Conservation (phyloP, 1,139 yeast species). For the Geotrichum carabidarum region DNA sequence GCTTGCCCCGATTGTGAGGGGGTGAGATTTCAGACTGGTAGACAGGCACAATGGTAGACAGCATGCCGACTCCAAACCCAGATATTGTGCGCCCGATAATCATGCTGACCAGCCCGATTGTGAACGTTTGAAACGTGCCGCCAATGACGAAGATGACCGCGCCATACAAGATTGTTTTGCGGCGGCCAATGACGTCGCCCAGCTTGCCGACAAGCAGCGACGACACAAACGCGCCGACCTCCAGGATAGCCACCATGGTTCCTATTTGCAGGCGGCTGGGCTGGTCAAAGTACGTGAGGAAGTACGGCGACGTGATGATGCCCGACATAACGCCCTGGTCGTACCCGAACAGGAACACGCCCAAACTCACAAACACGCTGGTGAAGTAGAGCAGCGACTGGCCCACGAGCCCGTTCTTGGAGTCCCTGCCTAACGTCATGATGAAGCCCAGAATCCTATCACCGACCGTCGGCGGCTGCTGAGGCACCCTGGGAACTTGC, state of each 20-base stretch:
- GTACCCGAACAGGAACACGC: slow-evolving; percentile 65
- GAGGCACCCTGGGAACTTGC: slow-evolving; percentile 22
- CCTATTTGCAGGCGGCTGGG: slow-evolving; percentile 44
- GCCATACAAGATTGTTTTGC: slow-evolving; percentile 55
- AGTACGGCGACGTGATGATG: slow-evolving; percentile 53
- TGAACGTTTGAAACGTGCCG: slow-evolving; percentile 53
- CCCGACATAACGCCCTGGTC: slow-evolving; percentile 78
- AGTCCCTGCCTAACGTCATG: slow-evolving; percentile 27
- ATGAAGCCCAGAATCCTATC: slow-evolving; percentile 28
- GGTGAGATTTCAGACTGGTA: slow-evolving; percentile 89
- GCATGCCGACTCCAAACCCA: slow-evolving; percentile 73
- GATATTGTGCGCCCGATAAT: slow-evolving; percentile 69
- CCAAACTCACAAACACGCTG: slow-evolving; percentile 49
- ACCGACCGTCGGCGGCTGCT: slow-evolving; percentile 26
- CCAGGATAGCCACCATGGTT: slow-evolving; percentile 65
- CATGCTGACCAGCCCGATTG: slow-evolving; percentile 57
- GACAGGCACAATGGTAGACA: slow-evolving; percentile 86
- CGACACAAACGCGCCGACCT: slow-evolving; percentile 69
- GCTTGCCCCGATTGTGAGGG: slow-evolving; percentile 80
- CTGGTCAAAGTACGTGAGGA: slow-evolving; percentile 44
- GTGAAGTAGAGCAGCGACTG: slow-evolving; percentile 56
- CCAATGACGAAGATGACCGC: slow-evolving; percentile 56
- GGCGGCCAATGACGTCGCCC: slow-evolving; percentile 63
- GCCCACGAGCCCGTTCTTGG: slow-evolving; percentile 38
- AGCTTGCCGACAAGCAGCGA: slow-evolving; percentile 52